Percentiles rank a stretch among this genome's conserved stretches.
Evolutionary conservation across 805 yeast genomes (phyloP).

Genomic region (baker's yeast (Saccharomyces cerevisiae)): DNA sequence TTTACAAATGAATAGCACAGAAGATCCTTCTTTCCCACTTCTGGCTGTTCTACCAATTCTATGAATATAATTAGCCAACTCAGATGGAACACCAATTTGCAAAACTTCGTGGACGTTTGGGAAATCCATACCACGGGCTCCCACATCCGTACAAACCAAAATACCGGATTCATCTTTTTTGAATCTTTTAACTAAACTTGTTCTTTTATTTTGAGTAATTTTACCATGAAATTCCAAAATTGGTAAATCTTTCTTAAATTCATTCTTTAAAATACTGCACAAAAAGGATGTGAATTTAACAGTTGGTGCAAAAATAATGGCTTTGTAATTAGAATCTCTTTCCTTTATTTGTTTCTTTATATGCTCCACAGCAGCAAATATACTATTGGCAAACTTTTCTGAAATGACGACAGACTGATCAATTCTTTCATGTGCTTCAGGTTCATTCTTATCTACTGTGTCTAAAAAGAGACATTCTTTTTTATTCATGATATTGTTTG

Average conservation of each 20-base stretch:
- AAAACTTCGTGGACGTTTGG: constrained; percentile 78
- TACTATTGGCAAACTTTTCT: constrained; percentile 46
- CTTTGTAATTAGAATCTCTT: constrained; percentile 45
- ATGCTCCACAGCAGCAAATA: constrained; percentile 48
- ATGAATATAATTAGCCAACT: constrained; percentile 76
- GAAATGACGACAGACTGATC: constrained; percentile 57
- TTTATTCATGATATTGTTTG: constrained; percentile 46
- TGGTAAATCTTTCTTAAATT: constrained; percentile 25
- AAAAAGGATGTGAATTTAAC: constrained; percentile 57
- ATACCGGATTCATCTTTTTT: constrained; percentile 43
- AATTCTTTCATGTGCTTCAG: constrained; percentile 72
- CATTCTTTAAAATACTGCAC: constrained; percentile 34
- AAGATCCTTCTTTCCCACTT: constrained; percentile 73
- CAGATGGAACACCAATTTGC: constrained; percentile 72
- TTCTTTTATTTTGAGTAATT: constrained; percentile 61
- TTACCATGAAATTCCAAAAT: constrained; percentile 59
- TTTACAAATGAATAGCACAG: constrained; percentile 50
- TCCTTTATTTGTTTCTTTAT: constrained; percentile 36
- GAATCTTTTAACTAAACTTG: constrained; percentile 47
- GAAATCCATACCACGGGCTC: constrained; percentile 95
- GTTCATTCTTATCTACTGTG: constrained; percentile 64
- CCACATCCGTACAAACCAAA: constrained; percentile 82
- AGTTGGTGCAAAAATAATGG: constrained; percentile 77
- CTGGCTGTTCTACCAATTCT: constrained; percentile 95
- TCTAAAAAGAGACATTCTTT: constrained; percentile 54